Base-by-base conservation (phyloP, 768 basidiomycete genomes). In the Leccinellum rugosiceps region DNA sequence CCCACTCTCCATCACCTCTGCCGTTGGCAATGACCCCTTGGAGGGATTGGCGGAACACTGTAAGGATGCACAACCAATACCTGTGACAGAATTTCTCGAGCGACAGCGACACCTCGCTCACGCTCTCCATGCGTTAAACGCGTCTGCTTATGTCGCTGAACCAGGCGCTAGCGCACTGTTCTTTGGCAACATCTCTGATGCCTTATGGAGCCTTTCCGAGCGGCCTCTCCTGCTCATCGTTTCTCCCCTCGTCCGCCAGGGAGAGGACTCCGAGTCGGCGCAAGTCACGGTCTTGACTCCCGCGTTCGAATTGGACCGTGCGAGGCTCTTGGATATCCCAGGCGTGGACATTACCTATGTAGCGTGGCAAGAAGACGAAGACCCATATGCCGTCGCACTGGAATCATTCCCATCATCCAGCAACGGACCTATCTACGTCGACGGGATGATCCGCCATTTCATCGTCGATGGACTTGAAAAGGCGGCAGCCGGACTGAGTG, bases 131-230 rank as follows among this genome's bases (percentile, higher is more conserved):
- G 58, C 69, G 6, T 75, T 83, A 26, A 79, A 82, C 30, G 86
- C 81, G 0, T 77, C 82, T 7, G 86, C 87, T 15, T 94, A 90
- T 68, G 81, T 94, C 32, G 83, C 87, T 6, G 92, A 94, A 68
- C 90, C 93, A 25, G 84, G 88, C 0, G 82, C 89, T 14, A 88
- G 77, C 56, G 83, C 86, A 1, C 72, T 77, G 3, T 94, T 83
- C 76, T 93, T 81, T 68, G 84, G 78, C n/a, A 92, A 91, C 62
- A 78, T 92, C 57, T 86, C 87, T 13, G 66, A 63, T 6, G 58
- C 78, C 8, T 65, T 79, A 21, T 95, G 93, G 92, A 59, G 64
- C 31, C 78, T 91, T 31, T 90, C 88, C 10, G 92, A 94, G 72
- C 80, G 92, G 3, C 92, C 91, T 0, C 77, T 94, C 14, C 73